Evolutionary conservation across 805 yeast species (phyloP).

Genomic region (Kodamaea restingae): DNA sequence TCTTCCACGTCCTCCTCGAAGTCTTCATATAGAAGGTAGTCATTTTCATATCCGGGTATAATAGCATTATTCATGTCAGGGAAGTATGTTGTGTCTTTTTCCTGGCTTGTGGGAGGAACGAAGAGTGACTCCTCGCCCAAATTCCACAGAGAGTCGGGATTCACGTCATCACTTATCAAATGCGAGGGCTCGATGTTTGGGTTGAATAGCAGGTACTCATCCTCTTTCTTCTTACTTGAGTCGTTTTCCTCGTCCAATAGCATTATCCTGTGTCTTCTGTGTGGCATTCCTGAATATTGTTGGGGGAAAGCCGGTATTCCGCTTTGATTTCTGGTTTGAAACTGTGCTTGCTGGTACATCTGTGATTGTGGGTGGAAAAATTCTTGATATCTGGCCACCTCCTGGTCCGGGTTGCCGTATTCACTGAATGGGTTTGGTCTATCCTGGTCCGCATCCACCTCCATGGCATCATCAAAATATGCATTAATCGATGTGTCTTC

Average conservation of each 20-base stretch:
- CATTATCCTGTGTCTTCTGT: slow-evolving; percentile 31
- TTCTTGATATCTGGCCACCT: slow-evolving; percentile 9
- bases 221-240: slow-evolving; percentile 24
- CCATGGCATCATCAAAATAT: slow-evolving; percentile 11
- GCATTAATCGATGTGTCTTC: slow-evolving; percentile 6
- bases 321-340: slow-evolving; percentile 6
- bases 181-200: slow-evolving; percentile 42
- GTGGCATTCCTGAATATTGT: slow-evolving; percentile 11
- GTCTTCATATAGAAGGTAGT: slow-evolving; percentile 31
- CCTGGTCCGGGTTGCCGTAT: slow-evolving; percentile 39
- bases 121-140: slow-evolving; percentile 25
- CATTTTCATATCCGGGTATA: slow-evolving; percentile 33
- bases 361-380: slow-evolving; percentile 11
- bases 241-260: slow-evolving; percentile 24
- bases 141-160: slow-evolving; percentile 14
- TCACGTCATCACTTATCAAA: slow-evolving; percentile 23
- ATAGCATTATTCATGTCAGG: slow-evolving; percentile 11
- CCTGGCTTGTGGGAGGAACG: slow-evolving; percentile 18
- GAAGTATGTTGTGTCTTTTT: slow-evolving; percentile 12
- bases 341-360: slow-evolving; percentile 6
- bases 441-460: slow-evolving; percentile 7
- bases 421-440: slow-evolving; percentile 31
- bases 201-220: slow-evolving; percentile 36
- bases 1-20: slow-evolving; percentile 43
- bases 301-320: slow-evolving; percentile 10